Evolutionary conservation across 495 filamentous ascomycete genomes (phyloP), one percentile per base, ranked within the genome.

Genomic region (Parathielavia hyrcaniae): DNA sequence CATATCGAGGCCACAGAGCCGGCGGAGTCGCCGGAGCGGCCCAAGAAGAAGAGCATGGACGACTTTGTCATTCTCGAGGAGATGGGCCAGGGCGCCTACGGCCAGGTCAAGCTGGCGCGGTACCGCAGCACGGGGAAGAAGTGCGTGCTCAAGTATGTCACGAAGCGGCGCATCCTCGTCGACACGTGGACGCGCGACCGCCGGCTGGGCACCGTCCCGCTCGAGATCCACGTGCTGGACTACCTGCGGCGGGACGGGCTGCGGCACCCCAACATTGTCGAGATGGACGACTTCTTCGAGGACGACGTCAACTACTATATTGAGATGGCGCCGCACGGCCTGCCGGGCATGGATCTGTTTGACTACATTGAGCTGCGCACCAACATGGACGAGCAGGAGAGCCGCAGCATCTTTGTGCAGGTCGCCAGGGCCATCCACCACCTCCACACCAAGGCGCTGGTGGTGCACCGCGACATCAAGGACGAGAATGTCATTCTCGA

Each of bases 261-360:
- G 40, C 86, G 83, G 64, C 93, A 99, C 66, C 88, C 90, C 23
- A 97, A 97, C 65, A 96, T 99, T 58, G 90, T 99, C 30, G 93
- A 97, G 74, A 97, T 99, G 95, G 83, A 87, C 38, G 91, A 95
- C 58, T 99, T 97, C 73, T 99, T 99, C 68, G 93, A 99, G 69
- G 95, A 99, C 55, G 89, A 95, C 58, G 77, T 90, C 67, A 97
- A 99, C 64, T 99, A 99, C 69, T 97, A 99, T 67, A 99, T 99
- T 64, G 95, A 97, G 67, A 98, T 97, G 93, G 78, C 88, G 7
- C 93, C 93, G 13, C 93, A 98, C 62, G 93, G 93, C 8, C 79
- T 97, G 9, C 93, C 95, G 3, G 95, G 95, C 16, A 97, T 98
- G 95, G 93, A 98, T 69, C 82, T 98, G 1, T 98, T 98, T 67